phyloP scores from a whole-genome alignment of 2,329 filamentous ascomycete genomes.

The Aspergillus calidoustus region DNA sequence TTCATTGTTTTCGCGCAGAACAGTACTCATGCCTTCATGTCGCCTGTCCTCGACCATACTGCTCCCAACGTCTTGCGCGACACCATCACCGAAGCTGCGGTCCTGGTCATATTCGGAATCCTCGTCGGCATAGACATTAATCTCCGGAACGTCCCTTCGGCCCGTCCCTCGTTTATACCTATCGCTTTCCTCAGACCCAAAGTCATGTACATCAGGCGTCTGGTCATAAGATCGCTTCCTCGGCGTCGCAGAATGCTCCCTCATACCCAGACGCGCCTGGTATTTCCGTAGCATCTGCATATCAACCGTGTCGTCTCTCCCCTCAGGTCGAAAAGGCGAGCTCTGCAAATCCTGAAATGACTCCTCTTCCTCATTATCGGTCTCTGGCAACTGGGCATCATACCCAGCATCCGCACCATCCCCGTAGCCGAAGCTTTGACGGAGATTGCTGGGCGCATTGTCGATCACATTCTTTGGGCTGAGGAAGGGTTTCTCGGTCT shows the following conservation, averaged over 20 bases:
- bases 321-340: conserved; percentile 44
- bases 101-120: conserved; percentile 30
- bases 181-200: conserved; percentile 20
- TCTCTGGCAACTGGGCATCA: conserved; percentile 25
- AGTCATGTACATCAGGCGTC: conserved; percentile 22
- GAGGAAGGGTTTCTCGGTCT: conserved; percentile 29
- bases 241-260: conserved; percentile 24
- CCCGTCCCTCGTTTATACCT: conserved; percentile 35
- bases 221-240: conserved; percentile 30
- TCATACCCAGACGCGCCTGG: conserved; percentile 17
- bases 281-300: conserved; percentile 28
- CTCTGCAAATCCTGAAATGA: conserved; percentile 34
- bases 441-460: conserved; percentile 21
- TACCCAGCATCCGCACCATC: conserved; percentile 21
- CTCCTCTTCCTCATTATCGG: conserved; percentile 29
- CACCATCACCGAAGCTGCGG: conserved; percentile 18
- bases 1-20: conserved; percentile 34
- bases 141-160: conserved; percentile 26
- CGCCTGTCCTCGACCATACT: conserved; percentile 44
- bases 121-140: conserved; percentile 36
- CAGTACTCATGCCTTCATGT: conserved; percentile 50
- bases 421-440: conserved; percentile 20
- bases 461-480: conserved; percentile 35
- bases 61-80: conserved; percentile 33
- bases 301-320: conserved; percentile 40